These are phyloP conservation scores for Sugiyamaella sp. DNA, from an alignment of 1,139 yeast genomes.

Conservation along the genomic window DNA sequence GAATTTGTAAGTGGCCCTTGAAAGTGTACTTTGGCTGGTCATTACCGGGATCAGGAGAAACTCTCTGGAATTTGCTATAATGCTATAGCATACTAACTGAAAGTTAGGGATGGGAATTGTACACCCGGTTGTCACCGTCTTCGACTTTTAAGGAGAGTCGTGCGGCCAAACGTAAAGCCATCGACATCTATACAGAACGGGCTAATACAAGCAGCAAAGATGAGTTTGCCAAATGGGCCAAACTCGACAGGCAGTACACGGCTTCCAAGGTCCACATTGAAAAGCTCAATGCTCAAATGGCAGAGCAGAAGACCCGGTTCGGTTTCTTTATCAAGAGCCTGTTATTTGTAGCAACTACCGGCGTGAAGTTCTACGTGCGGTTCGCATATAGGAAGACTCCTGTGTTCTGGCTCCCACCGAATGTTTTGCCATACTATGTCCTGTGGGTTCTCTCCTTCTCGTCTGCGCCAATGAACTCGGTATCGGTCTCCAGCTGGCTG, in stretches of 20 bases:
- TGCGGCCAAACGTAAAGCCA: constrained; percentile 51
- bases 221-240: constrained; percentile 95
- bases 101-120: constrained; percentile 46
- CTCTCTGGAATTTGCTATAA: no score
- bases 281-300: constrained; percentile 42
- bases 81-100: background rate
- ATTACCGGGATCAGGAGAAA: no score
- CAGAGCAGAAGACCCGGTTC: constrained; percentile 47
- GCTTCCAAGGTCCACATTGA: constrained; percentile 58
- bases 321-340: constrained; percentile 36
- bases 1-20: constrained; percentile 19
- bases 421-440: constrained; percentile 58
- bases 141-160: constrained; percentile 45
- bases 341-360: constrained; percentile 41
- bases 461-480: constrained; percentile 55
- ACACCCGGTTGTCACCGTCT: constrained; percentile 45
- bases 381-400: constrained; percentile 60
- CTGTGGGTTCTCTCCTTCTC: constrained; percentile 66
- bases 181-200: constrained; percentile 55
- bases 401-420: constrained; percentile 63
- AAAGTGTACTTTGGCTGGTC: no score
- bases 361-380: constrained; percentile 52
- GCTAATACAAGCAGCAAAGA: constrained; percentile 81
- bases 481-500: constrained; percentile 46
- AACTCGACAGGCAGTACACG: constrained; percentile 73